Evolutionary conservation across 768 basidiomycete species (phyloP).

Genomic region (Tricholoma terreum): DNA sequence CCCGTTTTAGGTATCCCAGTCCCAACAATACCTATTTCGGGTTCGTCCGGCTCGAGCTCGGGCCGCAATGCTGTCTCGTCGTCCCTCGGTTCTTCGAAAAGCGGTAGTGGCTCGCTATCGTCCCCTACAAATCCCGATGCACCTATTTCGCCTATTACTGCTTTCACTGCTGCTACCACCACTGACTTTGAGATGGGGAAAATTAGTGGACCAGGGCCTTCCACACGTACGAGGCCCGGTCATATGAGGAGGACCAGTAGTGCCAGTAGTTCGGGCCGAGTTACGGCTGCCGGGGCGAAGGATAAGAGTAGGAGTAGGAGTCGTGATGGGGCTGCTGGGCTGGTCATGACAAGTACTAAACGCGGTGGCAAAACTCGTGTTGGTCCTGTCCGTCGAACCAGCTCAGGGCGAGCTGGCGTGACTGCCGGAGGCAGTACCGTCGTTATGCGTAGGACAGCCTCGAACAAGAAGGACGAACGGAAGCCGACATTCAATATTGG

Average conservation of each 20-base stretch:
- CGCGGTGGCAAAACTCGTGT: not conserved
- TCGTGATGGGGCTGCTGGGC: conserved; percentile 8
- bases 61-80: not conserved
- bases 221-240: not conserved
- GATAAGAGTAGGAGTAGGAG: conserved; percentile 12
- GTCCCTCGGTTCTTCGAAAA: not conserved
- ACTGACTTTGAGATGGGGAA: not conserved
- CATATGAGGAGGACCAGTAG: conserved; percentile 8
- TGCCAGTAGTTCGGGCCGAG: conserved; percentile 3
- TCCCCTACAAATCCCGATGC: not conserved
- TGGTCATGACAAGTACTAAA: conserved; percentile 12
- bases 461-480: conserved; percentile 12
- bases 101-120: not conserved
- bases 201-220: not conserved
- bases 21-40: not conserved
- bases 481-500: conserved; percentile 53
- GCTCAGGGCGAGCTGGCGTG: not conserved
- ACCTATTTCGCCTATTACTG: not conserved
- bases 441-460: not conserved
- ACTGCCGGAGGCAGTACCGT: not conserved
- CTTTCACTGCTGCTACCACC: not conserved
- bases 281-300: not conserved
- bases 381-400: conserved; percentile 1
- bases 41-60: not conserved
- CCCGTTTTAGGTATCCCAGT: not conserved